Evolutionary conservation across 1,139 yeast genomes (phyloP), one percentile per base, ranked within the genome.

Genomic region (Blastobotrys indianensis): DNA sequence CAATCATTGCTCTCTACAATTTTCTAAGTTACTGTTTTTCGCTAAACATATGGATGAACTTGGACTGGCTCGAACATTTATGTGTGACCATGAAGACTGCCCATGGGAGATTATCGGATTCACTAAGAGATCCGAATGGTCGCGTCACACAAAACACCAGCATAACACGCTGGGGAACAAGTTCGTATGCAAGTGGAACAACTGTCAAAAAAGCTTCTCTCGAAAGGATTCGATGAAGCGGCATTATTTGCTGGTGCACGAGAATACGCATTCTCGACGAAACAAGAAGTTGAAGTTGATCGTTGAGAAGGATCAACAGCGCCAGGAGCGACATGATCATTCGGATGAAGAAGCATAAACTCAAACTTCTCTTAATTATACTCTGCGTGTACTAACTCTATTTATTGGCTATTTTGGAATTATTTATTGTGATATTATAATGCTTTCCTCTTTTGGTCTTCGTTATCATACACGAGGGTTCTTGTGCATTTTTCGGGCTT

Each of bases 101-200:
- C 83, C 84, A 0, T 80, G 84, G 80, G 69, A 72, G 39, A 63
- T 76, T 2, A 65, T 81, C 37, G 88, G 88, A 0, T 69, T 79
- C 45, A 75, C 77, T 34, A 74, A 82, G 47, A 68, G 75, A 43
- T 78, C 80, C 4, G 84, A 80, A 53, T 72, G 81, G 50, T 68
- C 76, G 50, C 74, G 86, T 49, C 88, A 82, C 54, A 74, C 78
- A 51, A 73, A 76, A 30, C 68, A 74, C 35, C 81, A 79, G 53
- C 88, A 82, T 57, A 54, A 50, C 11, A 20, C 49, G 9, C 44
- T 41, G 23, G 43, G 46, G 12, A 23, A 25, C 30, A 47, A 45
- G 16, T 42, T 59, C 37, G 42, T 52, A 25, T 70, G 76, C 54
- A 51, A 64, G 1, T 58, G 65, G 41, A 60, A 63, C 11, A 66